Evolutionary conservation across 2,329 filamentous ascomycete species (phyloP).

Genomic region (Apiospora phragmitis): DNA sequence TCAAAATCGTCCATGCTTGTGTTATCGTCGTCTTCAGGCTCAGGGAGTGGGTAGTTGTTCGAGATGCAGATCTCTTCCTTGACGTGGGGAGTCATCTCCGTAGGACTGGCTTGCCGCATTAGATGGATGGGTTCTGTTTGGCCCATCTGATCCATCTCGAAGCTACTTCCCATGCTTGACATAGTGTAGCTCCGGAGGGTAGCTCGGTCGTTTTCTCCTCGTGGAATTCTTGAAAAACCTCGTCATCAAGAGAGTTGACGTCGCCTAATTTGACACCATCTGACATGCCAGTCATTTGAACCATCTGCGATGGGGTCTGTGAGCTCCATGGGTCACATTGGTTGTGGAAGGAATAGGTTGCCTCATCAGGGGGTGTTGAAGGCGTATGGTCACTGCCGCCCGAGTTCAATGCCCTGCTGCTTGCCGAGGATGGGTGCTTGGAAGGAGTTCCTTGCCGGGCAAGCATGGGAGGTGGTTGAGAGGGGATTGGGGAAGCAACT

Average conservation of each 20-base stretch:
- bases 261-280: conserved; percentile 36
- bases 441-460: conserved; percentile 38
- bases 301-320: conserved; percentile 23
- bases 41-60: conserved; percentile 17
- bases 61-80: conserved; percentile 28
- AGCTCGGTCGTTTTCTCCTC: conserved; percentile 30
- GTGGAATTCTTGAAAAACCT: conserved; percentile 27
- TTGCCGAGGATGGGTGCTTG: conserved; percentile 37
- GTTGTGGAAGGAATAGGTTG: conserved; percentile 24
- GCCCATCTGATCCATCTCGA: conserved; percentile 22
- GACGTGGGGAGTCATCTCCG: conserved; percentile 22
- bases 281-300: conserved; percentile 31
- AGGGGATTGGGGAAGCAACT: conserved; percentile 20
- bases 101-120: conserved; percentile 26
- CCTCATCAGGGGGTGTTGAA: conserved; percentile 38
- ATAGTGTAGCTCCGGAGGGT: conserved; percentile 30
- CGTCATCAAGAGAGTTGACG: conserved; percentile 33
- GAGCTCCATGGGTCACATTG: conserved; percentile 28
- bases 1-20: conserved; percentile 25
- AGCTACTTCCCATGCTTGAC: conserved; percentile 32
- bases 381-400: conserved; percentile 42
- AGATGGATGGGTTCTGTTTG: conserved; percentile 19
- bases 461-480: conserved; percentile 15
- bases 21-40: conserved; percentile 20
- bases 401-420: conserved; percentile 39